These are phyloP conservation scores for Rhodomyrtus tomentosa DNA, from an alignment of 345 rosid genomes.

Conservation along the genomic window DNA sequence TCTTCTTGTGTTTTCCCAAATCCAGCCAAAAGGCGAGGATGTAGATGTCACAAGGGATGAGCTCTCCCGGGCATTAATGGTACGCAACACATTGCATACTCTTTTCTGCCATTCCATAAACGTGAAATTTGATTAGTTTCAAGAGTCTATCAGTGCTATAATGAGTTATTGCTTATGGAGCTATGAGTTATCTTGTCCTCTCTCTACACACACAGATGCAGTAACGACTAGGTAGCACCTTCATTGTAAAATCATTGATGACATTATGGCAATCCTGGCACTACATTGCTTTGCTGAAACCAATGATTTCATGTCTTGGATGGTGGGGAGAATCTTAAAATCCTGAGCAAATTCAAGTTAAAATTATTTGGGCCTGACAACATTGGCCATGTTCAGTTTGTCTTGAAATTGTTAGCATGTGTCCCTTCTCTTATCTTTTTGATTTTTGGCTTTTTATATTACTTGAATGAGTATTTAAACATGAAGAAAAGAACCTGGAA, in stretches of 20 bases:
- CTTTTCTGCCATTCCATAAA: background rate
- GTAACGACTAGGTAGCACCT: background rate
- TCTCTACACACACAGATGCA: background rate
- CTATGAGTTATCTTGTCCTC: background rate
- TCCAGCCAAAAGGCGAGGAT: conserved; percentile 53
- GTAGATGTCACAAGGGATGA: conserved; percentile 51
- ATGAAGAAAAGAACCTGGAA: background rate
- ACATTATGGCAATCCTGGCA: background rate
- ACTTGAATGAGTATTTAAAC: background rate
- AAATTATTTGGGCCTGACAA: background rate
- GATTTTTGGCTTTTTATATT: background rate
- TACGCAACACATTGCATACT: conserved; percentile 14
- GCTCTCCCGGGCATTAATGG: conserved; percentile 72
- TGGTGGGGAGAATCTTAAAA: background rate
- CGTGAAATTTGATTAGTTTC: background rate
- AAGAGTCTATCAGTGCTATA: background rate
- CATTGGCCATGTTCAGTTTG: background rate
- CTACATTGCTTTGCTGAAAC: background rate
- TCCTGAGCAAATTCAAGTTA: background rate
- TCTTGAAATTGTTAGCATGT: background rate
- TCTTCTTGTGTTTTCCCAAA: conserved; percentile 1
- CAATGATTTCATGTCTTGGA: background rate
- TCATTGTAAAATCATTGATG: background rate
- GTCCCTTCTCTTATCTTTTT: background rate
- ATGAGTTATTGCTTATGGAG: background rate